Evolutionary conservation across 2,329 filamentous ascomycete genomes (phyloP).

Genomic region (Aspergillus sclerotialis): DNA sequence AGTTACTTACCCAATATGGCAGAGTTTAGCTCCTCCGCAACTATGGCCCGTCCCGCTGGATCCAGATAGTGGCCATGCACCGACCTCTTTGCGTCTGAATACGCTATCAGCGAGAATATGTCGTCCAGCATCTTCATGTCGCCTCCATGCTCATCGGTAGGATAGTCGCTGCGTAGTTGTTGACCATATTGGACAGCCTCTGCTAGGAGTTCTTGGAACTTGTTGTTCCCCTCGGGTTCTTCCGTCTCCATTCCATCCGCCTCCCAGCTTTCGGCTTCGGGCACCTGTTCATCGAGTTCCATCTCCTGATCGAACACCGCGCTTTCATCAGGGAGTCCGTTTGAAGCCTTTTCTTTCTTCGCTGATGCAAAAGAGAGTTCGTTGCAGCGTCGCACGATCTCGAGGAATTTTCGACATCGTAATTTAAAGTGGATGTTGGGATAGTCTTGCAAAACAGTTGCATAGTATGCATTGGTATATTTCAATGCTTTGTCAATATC

Average conservation of each 20-base stretch:
- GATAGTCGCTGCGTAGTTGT: slow-evolving; percentile 69
- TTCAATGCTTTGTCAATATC: slow-evolving; percentile 89
- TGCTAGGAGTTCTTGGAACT: slow-evolving; percentile 50
- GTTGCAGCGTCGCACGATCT: slow-evolving; percentile 75
- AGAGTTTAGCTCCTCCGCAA: slow-evolving; percentile 90
- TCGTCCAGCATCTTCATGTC: slow-evolving; percentile 69
- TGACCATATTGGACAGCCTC: slow-evolving; percentile 75
- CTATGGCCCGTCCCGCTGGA: slow-evolving; percentile 62
- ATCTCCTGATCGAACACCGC: slow-evolving; percentile 47
- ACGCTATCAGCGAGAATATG: slow-evolving; percentile 83
- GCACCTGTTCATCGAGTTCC: slow-evolving; percentile 50
- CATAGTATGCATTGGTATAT: slow-evolving; percentile 70
- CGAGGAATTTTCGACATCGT: slow-evolving; percentile 85
- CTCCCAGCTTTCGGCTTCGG: slow-evolving; percentile 27
- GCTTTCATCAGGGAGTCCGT: slow-evolving; percentile 35
- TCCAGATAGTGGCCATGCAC: slow-evolving; percentile 74
- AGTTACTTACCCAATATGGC: slow-evolving; percentile 70
- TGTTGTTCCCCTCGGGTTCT: slow-evolving; percentile 30
- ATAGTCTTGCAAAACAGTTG: slow-evolving; percentile 70
- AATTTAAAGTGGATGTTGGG: slow-evolving; percentile 82
- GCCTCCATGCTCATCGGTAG: slow-evolving; percentile 61
- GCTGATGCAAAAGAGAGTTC: slow-evolving; percentile 45
- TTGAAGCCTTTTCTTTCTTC: slow-evolving; percentile 35
- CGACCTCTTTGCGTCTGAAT: slow-evolving; percentile 70
- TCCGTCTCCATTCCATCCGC: slow-evolving; percentile 52